Evolutionary conservation across 371 early-diverging fungal species (phyloP).

Genomic region (Mucor racemosus): DNA sequence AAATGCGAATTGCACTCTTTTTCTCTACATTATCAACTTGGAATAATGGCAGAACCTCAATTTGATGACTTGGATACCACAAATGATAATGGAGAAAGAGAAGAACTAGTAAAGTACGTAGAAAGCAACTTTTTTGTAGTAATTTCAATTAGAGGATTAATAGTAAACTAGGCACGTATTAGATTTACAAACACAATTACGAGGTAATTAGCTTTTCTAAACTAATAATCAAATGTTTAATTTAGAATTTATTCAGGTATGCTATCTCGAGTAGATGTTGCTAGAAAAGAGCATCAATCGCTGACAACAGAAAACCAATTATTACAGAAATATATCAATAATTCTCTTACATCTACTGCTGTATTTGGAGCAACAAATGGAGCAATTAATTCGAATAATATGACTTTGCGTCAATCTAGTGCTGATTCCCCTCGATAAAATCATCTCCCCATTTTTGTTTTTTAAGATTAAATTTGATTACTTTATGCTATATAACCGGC

Average conservation of each 20-base stretch:
- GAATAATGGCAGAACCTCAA: constrained; percentile 18
- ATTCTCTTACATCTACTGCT: constrained; percentile 59
- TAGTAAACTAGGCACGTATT: constrained; percentile 37
- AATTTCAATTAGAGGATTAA: background rate
- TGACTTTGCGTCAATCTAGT: constrained; percentile 24
- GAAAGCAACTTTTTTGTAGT: background rate
- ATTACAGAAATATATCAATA: constrained; percentile 59
- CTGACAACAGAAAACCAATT: constrained; percentile 54
- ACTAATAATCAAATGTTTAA: background rate
- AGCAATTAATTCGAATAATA: constrained; percentile 37
- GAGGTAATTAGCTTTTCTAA: constrained; percentile 23
- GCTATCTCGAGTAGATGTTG: constrained; percentile 50
- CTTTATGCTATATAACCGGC: background rate
- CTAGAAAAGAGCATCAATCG: constrained; percentile 54
- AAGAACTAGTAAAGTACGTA: constrained; percentile 41
- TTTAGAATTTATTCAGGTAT: constrained; percentile 27
- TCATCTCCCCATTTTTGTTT: background rate
- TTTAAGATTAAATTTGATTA: background rate
- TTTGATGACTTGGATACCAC: constrained; percentile 19
- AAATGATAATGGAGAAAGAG: constrained; percentile 34
- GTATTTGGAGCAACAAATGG: constrained; percentile 63
- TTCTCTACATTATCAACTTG: background rate
- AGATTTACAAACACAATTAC: constrained; percentile 45
- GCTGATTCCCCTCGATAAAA: constrained; percentile 26
- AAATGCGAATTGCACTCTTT: background rate